Evolutionary conservation across 352 stramenopile genomes (phyloP).

Genomic region (Pythium graminicola): DNA sequence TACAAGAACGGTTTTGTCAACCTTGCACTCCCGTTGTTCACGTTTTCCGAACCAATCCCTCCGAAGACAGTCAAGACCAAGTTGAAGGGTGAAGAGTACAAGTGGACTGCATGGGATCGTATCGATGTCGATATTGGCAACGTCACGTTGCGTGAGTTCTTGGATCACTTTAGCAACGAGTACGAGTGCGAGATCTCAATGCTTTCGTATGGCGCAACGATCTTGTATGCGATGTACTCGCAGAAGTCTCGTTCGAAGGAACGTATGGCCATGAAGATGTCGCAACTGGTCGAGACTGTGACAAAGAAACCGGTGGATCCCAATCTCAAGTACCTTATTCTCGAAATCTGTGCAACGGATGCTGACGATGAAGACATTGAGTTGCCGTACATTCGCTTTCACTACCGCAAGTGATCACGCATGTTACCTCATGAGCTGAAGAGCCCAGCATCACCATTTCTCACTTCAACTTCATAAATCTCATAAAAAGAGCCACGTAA

Average conservation of each 20-base stretch:
- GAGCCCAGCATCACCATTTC: neutral
- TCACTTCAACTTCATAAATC: neutral
- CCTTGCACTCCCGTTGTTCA: constrained; percentile 96
- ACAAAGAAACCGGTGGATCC: constrained; percentile 94
- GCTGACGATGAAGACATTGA: constrained; percentile 95
- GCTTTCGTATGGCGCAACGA: constrained; percentile 95
- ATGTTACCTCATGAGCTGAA: too few species aligned
- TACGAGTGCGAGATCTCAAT: constrained; percentile 98
- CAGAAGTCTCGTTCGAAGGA: constrained; percentile 86
- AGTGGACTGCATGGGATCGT: constrained; percentile 97
- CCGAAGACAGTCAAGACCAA: constrained; percentile 91
- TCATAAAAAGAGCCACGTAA: neutral
- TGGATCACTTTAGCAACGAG: constrained; percentile 93
- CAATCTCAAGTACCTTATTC: constrained; percentile 94
- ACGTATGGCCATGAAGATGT: constrained; percentile 96
- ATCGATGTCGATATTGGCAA: constrained; percentile 94
- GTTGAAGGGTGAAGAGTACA: constrained; percentile 93
- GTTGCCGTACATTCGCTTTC: constrained; percentile 92
- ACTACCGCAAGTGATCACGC: constrained; percentile 41
- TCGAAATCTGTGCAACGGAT: constrained; percentile 96
- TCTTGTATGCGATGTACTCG: constrained; percentile 88
- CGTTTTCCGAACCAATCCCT: constrained; percentile 94
- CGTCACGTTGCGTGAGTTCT: constrained; percentile 94
- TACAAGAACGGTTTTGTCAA: constrained; percentile 99
- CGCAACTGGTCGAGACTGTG: constrained; percentile 92